Conservation (phyloP, 139 green algal genomes). For the Picochlorum sp. region DNA sequence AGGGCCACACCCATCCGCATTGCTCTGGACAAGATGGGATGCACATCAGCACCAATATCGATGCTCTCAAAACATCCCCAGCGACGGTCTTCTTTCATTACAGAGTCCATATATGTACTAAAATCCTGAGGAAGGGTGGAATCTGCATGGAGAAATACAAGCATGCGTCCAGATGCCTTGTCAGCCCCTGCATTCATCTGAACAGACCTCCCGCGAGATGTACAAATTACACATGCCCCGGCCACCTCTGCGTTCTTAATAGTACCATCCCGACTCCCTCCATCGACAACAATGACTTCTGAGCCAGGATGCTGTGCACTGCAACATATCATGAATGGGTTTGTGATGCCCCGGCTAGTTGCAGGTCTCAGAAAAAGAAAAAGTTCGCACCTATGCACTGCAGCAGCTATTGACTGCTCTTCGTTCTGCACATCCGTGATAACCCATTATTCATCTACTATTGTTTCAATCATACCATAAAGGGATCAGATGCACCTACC, state of each 20-base stretch:
- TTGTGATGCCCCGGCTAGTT: background rate
- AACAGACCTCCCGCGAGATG: slow-evolving; percentile 20
- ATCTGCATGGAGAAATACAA: slow-evolving; percentile 68
- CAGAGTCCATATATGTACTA: slow-evolving; percentile 1
- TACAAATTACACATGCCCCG: slow-evolving; percentile 28
- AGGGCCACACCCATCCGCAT: slow-evolving; percentile 19
- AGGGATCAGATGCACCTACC: background rate
- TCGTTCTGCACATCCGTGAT: slow-evolving; percentile 7
- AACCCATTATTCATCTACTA: background rate
- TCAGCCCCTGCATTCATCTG: slow-evolving; percentile 52
- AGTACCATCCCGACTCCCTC: slow-evolving; percentile 49
- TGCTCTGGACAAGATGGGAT: background rate
- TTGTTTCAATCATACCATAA: background rate
- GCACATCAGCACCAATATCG: slow-evolving; percentile 20
- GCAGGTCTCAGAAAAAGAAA: background rate
- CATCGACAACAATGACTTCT: slow-evolving; percentile 54
- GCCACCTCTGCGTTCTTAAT: slow-evolving; percentile 8
- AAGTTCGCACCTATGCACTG: slow-evolving; percentile 1
- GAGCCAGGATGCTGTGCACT: background rate
- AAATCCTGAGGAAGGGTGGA: slow-evolving; percentile 34
- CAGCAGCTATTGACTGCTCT: slow-evolving; percentile 6
- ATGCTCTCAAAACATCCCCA: slow-evolving; percentile 59
- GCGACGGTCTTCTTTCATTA: background rate
- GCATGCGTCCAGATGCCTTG: slow-evolving; percentile 23
- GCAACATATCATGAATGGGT: background rate